These are phyloP conservation scores for Vanderwaltozyma yarrowii DNA, from an alignment of 805 yeast species.

Conservation along the genomic window DNA sequence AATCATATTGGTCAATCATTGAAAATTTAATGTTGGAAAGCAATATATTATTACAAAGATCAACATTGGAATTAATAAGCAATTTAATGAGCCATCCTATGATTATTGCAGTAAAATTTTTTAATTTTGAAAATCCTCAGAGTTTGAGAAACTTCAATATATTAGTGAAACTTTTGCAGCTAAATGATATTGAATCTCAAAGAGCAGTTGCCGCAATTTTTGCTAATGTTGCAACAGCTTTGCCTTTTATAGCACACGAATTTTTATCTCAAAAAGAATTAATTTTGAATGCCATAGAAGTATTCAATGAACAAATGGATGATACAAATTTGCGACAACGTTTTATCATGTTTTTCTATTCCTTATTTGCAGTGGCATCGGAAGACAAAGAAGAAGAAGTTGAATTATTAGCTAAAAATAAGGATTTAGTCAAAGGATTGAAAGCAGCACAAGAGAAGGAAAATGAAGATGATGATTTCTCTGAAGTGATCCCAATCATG, in stretches of 20 bases:
- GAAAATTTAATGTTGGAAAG: slow-evolving; percentile 36
- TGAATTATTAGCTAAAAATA: slow-evolving; percentile 5
- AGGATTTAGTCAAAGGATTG: slow-evolving; percentile 8
- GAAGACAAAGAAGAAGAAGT: slow-evolving; percentile 3
- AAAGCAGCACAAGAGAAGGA: slow-evolving; percentile 9
- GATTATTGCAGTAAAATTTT: slow-evolving; percentile 41
- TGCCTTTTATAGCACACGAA: slow-evolving; percentile 29
- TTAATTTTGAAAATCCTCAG: slow-evolving; percentile 37
- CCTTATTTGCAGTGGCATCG: slow-evolving; percentile 18
- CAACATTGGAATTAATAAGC: slow-evolving; percentile 53
- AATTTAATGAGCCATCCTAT: slow-evolving; percentile 40
- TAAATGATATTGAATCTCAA: slow-evolving; percentile 34
- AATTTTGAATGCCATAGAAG: slow-evolving; percentile 15
- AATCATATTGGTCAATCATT: slow-evolving; percentile 37
- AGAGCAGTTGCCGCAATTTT: slow-evolving; percentile 32
- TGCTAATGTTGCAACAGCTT: slow-evolving; percentile 26
- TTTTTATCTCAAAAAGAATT: slow-evolving; percentile 20
- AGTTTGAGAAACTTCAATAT: slow-evolving; percentile 34
- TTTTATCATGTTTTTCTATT: slow-evolving; percentile 25
- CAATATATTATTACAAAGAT: slow-evolving; percentile 42
- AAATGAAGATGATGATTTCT: slow-evolving; percentile 11
- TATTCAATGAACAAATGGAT: slow-evolving; percentile 21
- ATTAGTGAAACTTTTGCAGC: slow-evolving; percentile 32
- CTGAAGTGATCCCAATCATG: slow-evolving; percentile 9
- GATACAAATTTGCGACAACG: slow-evolving; percentile 28